Evolutionary conservation across 1,284 basidiomycete genomes (phyloP), one percentile per base, ranked within the genome.

Genomic region (Pyrrhoderma noxium): DNA sequence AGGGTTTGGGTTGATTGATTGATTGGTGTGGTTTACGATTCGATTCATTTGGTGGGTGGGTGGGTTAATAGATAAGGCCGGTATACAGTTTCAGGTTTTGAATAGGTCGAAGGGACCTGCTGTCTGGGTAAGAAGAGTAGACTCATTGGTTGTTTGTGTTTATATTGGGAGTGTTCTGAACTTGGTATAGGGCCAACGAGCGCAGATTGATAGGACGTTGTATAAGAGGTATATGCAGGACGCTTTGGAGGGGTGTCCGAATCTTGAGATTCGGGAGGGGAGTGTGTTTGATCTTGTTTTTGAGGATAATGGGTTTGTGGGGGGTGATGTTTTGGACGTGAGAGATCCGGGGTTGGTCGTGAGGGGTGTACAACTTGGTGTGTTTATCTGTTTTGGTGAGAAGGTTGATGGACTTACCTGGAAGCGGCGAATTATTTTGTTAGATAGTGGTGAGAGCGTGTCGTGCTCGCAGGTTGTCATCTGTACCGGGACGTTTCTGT

Each of bases 401-500:
- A 31, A 31, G 11, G 27, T 11, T 11, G 27, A 31, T 31, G 5
- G 11, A 31, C 5, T 31, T 5, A 5, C 27, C 27, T 31, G n/a
- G n/a, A n/a, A n/a, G n/a, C n/a, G n/a, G n/a, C n/a, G n/a, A n/a
- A n/a, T n/a, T n/a, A n/a, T 31, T 22, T 57, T 36, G 41, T 3
- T 62, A 87, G 87, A 89, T 31, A 74, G 76, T 0, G 89, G 90
- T n/a, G 84, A 92, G 45, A 61, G 80, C 8, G 80, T 94, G 34
- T 67, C 69, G 7, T 93, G 90, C 60, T 82, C 83, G 2, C 80
- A 88, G 58, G 84, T 93, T 3, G 85, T 94, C 23, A 77, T 94
- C 18, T 92, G 90, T 58, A 94, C 92, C 0, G 92, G 92, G 9
- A 95, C 92, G 0, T 95, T 95, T 62, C 74, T 95, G 13, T 84